Conservation (phyloP, 176 grass and related monocot genomes). For the Phragmites australis region DNA sequence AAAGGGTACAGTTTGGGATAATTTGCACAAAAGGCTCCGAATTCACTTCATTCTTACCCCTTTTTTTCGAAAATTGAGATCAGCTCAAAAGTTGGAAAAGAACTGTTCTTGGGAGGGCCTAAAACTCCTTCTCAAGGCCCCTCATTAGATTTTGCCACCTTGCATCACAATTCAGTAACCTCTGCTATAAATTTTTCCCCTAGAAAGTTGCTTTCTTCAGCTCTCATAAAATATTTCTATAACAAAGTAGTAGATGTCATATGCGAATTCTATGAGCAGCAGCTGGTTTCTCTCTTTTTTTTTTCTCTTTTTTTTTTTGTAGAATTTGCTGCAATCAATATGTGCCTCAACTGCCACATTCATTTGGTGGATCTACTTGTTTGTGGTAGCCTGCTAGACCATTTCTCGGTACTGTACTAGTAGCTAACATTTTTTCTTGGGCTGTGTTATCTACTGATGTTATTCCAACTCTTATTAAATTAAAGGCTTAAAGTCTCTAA, state of each 20-base stretch:
- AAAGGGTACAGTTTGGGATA: neutral
- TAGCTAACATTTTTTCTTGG: neutral
- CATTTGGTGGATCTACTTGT: conserved; percentile 10
- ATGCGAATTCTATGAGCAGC: neutral
- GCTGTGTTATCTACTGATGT: neutral
- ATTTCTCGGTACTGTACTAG: neutral
- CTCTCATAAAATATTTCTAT: conserved; percentile 12
- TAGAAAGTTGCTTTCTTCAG: neutral
- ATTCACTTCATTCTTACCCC: neutral
- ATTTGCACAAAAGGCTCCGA: neutral
- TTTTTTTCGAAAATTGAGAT: neutral
- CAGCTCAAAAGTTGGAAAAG: conserved; percentile 10
- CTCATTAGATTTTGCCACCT: neutral
- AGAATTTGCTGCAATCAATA: conserved; percentile 15
- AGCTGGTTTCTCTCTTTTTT: conserved; percentile 7
- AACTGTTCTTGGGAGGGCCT: neutral
- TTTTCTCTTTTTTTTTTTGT: neutral
- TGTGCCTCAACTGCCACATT: neutral
- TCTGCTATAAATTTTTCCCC: neutral
- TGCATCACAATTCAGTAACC: neutral
- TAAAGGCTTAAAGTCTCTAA: neutral
- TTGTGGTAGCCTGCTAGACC: neutral
- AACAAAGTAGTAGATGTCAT: neutral
- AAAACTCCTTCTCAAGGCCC: neutral
- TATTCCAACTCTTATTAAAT: conserved; percentile 20